These are phyloP conservation scores for Metarhizium humberi DNA, from an alignment of 2,329 filamentous ascomycete species.

Conservation along the genomic window DNA sequence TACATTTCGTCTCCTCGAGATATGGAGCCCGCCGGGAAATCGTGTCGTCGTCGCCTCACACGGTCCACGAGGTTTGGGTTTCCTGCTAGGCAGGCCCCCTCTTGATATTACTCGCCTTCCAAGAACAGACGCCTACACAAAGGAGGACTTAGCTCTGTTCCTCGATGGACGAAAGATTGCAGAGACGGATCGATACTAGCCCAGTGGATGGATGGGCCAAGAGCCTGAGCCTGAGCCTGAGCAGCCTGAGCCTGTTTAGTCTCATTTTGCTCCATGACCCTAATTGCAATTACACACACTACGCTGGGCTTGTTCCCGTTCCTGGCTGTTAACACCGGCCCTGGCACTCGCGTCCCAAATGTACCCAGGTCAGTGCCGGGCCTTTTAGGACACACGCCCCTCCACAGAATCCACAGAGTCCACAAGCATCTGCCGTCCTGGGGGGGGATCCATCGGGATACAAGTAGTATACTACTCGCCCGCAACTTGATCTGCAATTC, in stretches of 20 bases:
- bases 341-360: slow-evolving; percentile 15
- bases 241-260: slow-evolving; percentile 2
- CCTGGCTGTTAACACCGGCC: slow-evolving; percentile 27
- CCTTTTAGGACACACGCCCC: slow-evolving; percentile 37
- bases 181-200: slow-evolving; percentile 8
- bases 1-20: too few species aligned
- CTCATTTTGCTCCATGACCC: slow-evolving; percentile 4
- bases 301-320: slow-evolving; percentile 22
- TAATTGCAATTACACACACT: slow-evolving; percentile 7
- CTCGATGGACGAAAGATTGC: background rate
- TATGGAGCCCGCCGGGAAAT: background rate
- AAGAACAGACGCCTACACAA: slow-evolving; percentile 37
- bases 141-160: slow-evolving; percentile 1
- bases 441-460: slow-evolving; percentile 25
- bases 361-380: slow-evolving; percentile 37
- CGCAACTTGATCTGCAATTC: slow-evolving; percentile 24
- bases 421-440: slow-evolving; percentile 32
- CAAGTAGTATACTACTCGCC: slow-evolving; percentile 39
- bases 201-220: slow-evolving; percentile 3
- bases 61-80: background rate
- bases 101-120: slow-evolving; percentile 32
- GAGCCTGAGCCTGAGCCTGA: background rate
- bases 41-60: background rate
- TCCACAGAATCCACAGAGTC: slow-evolving; percentile 17
- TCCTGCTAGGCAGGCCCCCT: background rate